A percentile compares a stretch with the other conserved stretches of the same genome.
phyloP scores from a whole-genome alignment of 768 basidiomycete species.

The Pisolithus orientalis region DNA sequence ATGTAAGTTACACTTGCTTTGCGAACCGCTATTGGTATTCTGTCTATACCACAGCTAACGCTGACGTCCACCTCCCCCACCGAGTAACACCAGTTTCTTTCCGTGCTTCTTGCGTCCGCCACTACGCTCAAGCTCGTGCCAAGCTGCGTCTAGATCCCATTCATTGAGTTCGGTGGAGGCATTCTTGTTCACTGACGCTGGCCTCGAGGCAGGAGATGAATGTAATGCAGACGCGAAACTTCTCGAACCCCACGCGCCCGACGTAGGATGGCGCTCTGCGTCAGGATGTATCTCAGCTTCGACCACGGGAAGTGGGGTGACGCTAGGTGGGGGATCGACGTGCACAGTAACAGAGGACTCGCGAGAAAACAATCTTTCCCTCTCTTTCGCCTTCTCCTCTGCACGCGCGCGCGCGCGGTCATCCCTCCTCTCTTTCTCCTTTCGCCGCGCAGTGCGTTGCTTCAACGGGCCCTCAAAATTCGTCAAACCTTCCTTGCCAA shows the following conservation, averaged over 20 bases:
- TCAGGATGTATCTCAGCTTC: constrained; percentile 11
- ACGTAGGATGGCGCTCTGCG: constrained; percentile 8
- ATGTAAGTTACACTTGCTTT: constrained; percentile 8
- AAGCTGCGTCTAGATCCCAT: constrained; percentile 74
- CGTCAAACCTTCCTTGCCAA: constrained; percentile 68
- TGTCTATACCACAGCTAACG: constrained; percentile 16
- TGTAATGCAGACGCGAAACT: constrained; percentile 81
- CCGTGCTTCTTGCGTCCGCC: constrained; percentile 51
- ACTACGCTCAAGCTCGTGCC: constrained; percentile 69
- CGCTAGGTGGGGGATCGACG: background rate
- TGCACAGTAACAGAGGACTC: constrained; percentile 8
- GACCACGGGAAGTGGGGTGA: background rate
- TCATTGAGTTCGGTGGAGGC: constrained; percentile 39
- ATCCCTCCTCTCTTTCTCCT: constrained; percentile 81
- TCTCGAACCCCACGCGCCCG: constrained; percentile 71
- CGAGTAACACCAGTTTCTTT: constrained; percentile 65
- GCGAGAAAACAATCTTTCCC: constrained; percentile 26
- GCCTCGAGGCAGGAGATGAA: constrained; percentile 41
- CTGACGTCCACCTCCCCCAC: constrained; percentile 54
- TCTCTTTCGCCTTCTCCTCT: constrained; percentile 72
- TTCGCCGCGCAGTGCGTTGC: constrained; percentile 63
- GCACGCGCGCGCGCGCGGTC: constrained; percentile 75
- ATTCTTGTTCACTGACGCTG: constrained; percentile 25
- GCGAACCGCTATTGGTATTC: background rate
- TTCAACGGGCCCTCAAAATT: constrained; percentile 81